phyloP scores from a whole-genome alignment of 2,329 filamentous ascomycete species.

The Ophiostoma ulmi region DNA sequence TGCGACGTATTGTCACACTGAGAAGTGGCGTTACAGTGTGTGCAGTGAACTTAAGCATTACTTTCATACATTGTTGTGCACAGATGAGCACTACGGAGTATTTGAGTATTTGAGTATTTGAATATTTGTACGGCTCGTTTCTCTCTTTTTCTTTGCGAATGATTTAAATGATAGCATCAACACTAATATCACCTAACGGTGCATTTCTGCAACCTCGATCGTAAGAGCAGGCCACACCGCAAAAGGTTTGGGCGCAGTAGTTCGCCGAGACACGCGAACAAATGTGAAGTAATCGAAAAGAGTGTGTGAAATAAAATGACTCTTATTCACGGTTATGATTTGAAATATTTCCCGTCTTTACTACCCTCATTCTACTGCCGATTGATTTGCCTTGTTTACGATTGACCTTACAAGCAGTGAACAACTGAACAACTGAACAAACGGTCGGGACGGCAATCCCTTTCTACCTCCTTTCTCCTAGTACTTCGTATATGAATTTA shows the following conservation, averaged over 20 bases:
- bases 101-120: too few species aligned
- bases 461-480: neutral
- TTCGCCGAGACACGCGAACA: neutral
- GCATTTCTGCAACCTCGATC: neutral
- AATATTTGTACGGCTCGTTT: too few species aligned
- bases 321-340: neutral
- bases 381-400: too few species aligned
- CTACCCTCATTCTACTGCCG: too few species aligned
- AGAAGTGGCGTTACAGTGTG: neutral
- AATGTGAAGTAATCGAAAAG: neutral
- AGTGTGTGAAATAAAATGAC: neutral
- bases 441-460: neutral
- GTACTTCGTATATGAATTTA: too few species aligned
- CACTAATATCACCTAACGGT: neutral
- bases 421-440: too few species aligned
- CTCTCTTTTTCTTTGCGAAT: too few species aligned
- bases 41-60: neutral
- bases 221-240: neutral
- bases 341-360: too few species aligned
- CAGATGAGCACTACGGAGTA: too few species aligned
- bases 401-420: too few species aligned
- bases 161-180: neutral
- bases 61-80: neutral
- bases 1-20: neutral
- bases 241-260: neutral